Percentiles rank a stretch among this genome's conserved stretches.
These are phyloP conservation scores for Ogataea nitratoaversa DNA, from an alignment of 805 yeast genomes.

Conservation along the genomic window DNA sequence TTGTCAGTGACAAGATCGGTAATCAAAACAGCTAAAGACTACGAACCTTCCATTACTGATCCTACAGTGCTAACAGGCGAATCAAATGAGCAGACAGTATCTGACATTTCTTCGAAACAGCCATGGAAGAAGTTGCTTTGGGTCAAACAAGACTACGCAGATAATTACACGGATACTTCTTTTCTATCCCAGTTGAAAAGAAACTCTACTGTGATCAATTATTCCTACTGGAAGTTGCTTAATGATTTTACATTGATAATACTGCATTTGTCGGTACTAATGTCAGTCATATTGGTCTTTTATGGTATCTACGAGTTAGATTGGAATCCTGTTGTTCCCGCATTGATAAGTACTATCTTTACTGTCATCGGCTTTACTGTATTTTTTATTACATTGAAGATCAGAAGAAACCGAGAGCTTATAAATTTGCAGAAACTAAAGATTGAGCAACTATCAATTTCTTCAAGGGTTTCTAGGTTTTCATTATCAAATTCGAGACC, in stretches of 20 bases:
- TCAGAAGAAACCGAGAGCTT: conserved; percentile 27
- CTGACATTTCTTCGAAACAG: conserved; percentile 6
- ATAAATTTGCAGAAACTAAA: conserved; percentile 26
- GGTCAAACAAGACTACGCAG: conserved; percentile 82
- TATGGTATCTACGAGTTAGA: conserved; percentile 47
- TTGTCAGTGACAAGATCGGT: too few relatives aligned
- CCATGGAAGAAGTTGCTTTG: conserved; percentile 86
- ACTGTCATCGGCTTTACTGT: conserved; percentile 35
- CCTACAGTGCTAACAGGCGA: not conserved
- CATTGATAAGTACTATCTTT: conserved; percentile 30
- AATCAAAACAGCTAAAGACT: too few relatives aligned
- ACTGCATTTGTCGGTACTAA: conserved; percentile 59
- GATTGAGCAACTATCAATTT: conserved; percentile 23
- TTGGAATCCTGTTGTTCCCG: conserved; percentile 48
- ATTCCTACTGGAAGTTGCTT: conserved; percentile 60
- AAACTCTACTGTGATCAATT: conserved; percentile 67
- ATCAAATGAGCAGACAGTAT: not conserved
- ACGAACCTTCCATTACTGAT: too few relatives aligned
- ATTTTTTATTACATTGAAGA: conserved; percentile 27
- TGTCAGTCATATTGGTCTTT: conserved; percentile 66
- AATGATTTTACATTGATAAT: conserved; percentile 67
- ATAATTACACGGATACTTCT: conserved; percentile 79
- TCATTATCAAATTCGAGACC: conserved; percentile 18
- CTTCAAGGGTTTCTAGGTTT: conserved; percentile 14
- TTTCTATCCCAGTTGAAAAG: conserved; percentile 78